phyloP scores from a whole-genome alignment of 352 stramenopile genomes.

The Globisporangium perplexum region DNA sequence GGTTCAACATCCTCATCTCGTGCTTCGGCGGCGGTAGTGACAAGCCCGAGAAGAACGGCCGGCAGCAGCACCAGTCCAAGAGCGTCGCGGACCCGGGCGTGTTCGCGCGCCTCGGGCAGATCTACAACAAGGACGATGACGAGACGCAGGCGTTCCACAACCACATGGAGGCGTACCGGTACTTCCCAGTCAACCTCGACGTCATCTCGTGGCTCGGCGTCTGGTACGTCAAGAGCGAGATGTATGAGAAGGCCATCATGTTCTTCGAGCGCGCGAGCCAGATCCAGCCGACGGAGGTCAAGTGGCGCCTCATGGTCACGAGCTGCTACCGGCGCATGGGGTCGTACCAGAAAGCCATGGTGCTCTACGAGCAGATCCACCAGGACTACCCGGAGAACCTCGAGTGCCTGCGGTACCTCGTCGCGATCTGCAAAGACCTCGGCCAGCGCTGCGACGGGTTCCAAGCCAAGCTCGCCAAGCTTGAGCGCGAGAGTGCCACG shows the following conservation, averaged over 20 bases:
- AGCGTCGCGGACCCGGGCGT: constrained; percentile 74
- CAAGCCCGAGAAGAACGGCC: constrained; percentile 39
- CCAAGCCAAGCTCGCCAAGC: constrained; percentile 89
- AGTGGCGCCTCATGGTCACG: constrained; percentile 96
- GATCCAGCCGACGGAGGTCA: constrained; percentile 94
- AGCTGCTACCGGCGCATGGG: constrained; percentile 95
- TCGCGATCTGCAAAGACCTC: constrained; percentile 94
- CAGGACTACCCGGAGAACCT: constrained; percentile 92
- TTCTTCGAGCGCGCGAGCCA: constrained; percentile 95
- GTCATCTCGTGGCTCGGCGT: constrained; percentile 96
- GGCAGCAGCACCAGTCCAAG: constrained; percentile 31
- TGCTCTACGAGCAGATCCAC: constrained; percentile 94
- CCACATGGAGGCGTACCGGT: constrained; percentile 92
- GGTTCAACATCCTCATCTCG: constrained; percentile 93
- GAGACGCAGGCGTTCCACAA: constrained; percentile 95
- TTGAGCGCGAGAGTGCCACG: constrained; percentile 57
- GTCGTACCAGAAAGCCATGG: constrained; percentile 88
- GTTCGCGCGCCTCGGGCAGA: constrained; percentile 88
- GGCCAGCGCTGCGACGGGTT: constrained; percentile 90
- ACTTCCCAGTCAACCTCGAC: constrained; percentile 95
- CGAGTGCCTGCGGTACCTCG: constrained; percentile 89
- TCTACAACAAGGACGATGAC: constrained; percentile 93
- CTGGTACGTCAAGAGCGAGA: constrained; percentile 96
- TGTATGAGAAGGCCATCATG: constrained; percentile 96
- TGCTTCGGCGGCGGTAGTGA: constrained; percentile 83